phyloP scores from a whole-genome alignment of 768 basidiomycete genomes.

The Termitomyces sp. region DNA sequence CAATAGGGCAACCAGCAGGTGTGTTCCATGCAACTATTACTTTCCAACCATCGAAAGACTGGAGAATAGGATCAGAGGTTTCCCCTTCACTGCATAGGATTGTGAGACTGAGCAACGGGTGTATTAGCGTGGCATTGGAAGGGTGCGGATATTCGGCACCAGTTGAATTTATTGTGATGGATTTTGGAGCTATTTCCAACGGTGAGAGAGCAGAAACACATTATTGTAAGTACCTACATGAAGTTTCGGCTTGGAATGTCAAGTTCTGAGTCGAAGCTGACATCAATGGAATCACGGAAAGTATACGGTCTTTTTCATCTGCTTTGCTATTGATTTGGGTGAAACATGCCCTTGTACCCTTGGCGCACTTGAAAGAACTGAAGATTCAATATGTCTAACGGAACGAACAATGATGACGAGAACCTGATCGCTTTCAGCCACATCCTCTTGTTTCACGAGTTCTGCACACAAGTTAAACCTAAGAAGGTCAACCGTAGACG shows the following conservation, averaged over 20 bases:
- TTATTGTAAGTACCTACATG: constrained; percentile 26
- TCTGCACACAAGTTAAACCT: constrained; percentile 67
- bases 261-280: constrained; percentile 29
- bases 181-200: constrained; percentile 41
- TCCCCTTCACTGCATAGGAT: constrained; percentile 47
- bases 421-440: constrained; percentile 65
- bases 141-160: constrained; percentile 58
- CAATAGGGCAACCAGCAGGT: constrained; percentile 49
- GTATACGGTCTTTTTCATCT: constrained; percentile 50
- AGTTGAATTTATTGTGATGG: constrained; percentile 48
- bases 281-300: constrained; percentile 73
- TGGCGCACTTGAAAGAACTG: constrained; percentile 45
- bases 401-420: constrained; percentile 16
- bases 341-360: constrained; percentile 69
- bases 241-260: constrained; percentile 23
- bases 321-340: constrained; percentile 59
- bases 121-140: constrained; percentile 30
- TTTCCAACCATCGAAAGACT: constrained; percentile 52
- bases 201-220: constrained; percentile 3
- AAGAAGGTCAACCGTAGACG: constrained; percentile 50
- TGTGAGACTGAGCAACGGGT: constrained; percentile 58
- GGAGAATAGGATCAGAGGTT: constrained; percentile 43
- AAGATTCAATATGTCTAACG: constrained; percentile 1
- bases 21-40: constrained; percentile 58
- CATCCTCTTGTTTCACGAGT: constrained; percentile 37